Conservation (phyloP, 345 rosid species). For the Cardamine occulta region DNA sequence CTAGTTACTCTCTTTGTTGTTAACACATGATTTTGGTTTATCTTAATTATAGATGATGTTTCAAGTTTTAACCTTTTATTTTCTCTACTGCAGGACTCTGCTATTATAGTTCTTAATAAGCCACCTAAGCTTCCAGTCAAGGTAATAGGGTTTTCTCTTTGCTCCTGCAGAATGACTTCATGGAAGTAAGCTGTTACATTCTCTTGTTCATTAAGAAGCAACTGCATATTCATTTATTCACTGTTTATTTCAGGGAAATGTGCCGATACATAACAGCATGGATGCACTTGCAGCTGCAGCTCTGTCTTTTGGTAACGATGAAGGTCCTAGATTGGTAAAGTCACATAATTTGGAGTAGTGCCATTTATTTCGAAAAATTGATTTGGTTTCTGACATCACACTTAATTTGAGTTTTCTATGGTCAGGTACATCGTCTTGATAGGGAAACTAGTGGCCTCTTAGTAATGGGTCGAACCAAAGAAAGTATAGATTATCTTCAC, state of each 20-base stretch:
- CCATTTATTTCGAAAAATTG: not conserved
- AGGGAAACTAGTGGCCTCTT: constrained; percentile 90
- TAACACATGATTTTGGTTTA: not conserved
- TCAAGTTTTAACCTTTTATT: not conserved
- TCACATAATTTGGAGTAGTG: not conserved
- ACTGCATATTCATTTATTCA: not conserved
- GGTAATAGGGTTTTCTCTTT: constrained; percentile 48
- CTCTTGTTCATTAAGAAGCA: not conserved
- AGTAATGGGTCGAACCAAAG: constrained; percentile 79
- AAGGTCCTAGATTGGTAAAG: constrained; percentile 87
- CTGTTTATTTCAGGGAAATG: constrained; percentile 58
- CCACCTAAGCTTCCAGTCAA: constrained; percentile 90
- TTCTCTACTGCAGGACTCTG: constrained; percentile 63
- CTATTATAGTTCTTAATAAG: constrained; percentile 81
- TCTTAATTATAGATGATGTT: not conserved
- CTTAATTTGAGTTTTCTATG: constrained; percentile 21
- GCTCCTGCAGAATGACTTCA: constrained; percentile 1
- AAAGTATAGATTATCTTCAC: constrained; percentile 69
- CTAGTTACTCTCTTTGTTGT: not conserved
- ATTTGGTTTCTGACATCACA: constrained; percentile 2
- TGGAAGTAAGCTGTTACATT: constrained; percentile 12
- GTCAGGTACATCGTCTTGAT: constrained; percentile 91
- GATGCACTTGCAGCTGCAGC: constrained; percentile 97
- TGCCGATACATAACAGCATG: constrained; percentile 94
- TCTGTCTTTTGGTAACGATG: constrained; percentile 73